Evolutionary conservation across 2,329 filamentous ascomycete genomes (phyloP).

Genomic region (Lasiodiplodia citricola): DNA sequence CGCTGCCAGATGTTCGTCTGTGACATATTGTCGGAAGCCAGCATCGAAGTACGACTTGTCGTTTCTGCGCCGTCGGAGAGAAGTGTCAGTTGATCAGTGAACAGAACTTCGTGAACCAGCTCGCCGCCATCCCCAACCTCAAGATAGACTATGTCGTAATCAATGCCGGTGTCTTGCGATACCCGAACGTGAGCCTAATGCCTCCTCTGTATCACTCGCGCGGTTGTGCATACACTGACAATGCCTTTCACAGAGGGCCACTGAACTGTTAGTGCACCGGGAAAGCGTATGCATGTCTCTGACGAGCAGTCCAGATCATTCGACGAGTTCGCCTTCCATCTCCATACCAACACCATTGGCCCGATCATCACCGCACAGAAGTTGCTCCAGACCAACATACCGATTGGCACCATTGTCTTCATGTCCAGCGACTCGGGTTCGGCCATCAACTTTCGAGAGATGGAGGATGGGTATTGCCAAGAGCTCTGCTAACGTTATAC

Average conservation of each 20-base stretch:
- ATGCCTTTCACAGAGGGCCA: slow-evolving; percentile 51
- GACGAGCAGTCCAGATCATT: slow-evolving; percentile 51
- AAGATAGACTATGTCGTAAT: slow-evolving; percentile 61
- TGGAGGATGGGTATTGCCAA: slow-evolving; percentile 55
- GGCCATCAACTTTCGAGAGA: slow-evolving; percentile 55
- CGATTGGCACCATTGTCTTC: slow-evolving; percentile 59
- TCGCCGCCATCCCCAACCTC: slow-evolving; percentile 48
- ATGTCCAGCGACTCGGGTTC: slow-evolving; percentile 65
- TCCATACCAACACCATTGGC: slow-evolving; percentile 63
- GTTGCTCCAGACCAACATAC: slow-evolving; percentile 54
- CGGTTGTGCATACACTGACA: slow-evolving; percentile 9
- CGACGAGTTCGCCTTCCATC: slow-evolving; percentile 59
- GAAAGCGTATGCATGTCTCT: slow-evolving; percentile 1
- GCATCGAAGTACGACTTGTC: slow-evolving; percentile 50
- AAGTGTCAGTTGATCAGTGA: slow-evolving; percentile 18
- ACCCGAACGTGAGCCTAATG: slow-evolving; percentile 57
- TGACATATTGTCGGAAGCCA: slow-evolving; percentile 59
- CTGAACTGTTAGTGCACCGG: slow-evolving; percentile 51
- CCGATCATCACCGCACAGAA: slow-evolving; percentile 63
- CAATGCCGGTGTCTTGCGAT: slow-evolving; percentile 62
- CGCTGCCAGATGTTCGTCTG: slow-evolving; percentile 56
- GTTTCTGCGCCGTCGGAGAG: background rate
- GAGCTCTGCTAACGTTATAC: slow-evolving; percentile 11
- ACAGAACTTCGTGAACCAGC: slow-evolving; percentile 51
- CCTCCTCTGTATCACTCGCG: slow-evolving; percentile 26